Conservation (phyloP, 2,329 filamentous ascomycete genomes). For the Microsporum ferrugineum region DNA sequence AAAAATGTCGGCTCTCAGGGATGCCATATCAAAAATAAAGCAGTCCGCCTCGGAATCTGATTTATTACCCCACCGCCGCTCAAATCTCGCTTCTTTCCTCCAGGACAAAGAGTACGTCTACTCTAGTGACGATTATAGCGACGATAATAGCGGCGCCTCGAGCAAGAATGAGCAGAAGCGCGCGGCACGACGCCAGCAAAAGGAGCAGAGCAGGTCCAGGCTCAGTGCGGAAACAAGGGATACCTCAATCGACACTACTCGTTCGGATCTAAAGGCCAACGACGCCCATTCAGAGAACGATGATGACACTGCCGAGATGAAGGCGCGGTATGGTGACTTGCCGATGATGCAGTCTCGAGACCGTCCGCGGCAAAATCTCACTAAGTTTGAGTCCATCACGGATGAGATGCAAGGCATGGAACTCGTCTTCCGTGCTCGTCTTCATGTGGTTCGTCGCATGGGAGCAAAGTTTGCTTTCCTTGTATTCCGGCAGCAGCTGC, state of each 20-base stretch:
- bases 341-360: conserved; percentile 48
- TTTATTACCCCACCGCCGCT: conserved; percentile 26
- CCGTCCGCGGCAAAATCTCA: conserved; percentile 38
- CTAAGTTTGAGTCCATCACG: conserved; percentile 42
- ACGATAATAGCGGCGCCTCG: conserved; percentile 24
- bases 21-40: conserved; percentile 33
- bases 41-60: conserved; percentile 19
- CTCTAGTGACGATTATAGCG: conserved; percentile 34
- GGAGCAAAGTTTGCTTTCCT: conserved; percentile 76
- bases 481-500: conserved; percentile 71
- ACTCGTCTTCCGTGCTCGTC: conserved; percentile 56
- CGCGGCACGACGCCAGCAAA: conserved; percentile 27
- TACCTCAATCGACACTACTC: background rate
- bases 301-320: conserved; percentile 46
- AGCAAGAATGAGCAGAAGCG: conserved; percentile 39
- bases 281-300: background rate
- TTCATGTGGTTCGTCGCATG: conserved; percentile 70
- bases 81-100: conserved; percentile 32
- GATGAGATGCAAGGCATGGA: conserved; percentile 45
- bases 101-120: conserved; percentile 32
- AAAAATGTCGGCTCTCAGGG: conserved; percentile 36
- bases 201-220: conserved; percentile 24
- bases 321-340: conserved; percentile 46
- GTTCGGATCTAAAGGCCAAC: background rate
- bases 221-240: conserved; percentile 27